A percentile compares a stretch with the other conserved stretches of the same genome.
These are phyloP conservation scores for Ceratocystis eucalypticola DNA, from an alignment of 2,329 filamentous ascomycete species.

Conservation along the genomic window DNA sequence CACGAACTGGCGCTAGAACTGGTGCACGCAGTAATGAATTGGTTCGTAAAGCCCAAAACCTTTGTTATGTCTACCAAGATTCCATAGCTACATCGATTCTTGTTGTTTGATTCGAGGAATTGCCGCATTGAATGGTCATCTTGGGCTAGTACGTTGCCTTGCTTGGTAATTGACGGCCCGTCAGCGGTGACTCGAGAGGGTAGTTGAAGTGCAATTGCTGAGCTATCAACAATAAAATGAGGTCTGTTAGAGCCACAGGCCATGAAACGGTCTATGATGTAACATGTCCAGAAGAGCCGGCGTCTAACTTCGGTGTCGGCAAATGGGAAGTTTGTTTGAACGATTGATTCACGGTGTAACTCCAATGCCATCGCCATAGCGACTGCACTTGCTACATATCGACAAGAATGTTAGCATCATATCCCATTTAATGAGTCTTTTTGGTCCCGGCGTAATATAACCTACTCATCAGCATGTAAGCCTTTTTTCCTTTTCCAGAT, in stretches of 20 bases:
- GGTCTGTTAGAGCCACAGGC: slow-evolving; percentile 70
- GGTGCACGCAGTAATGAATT: slow-evolving; percentile 64
- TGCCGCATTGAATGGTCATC: slow-evolving; percentile 58
- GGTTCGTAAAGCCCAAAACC: slow-evolving; percentile 69
- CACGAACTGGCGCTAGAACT: slow-evolving; percentile 82
- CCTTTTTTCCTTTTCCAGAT: slow-evolving; percentile 66
- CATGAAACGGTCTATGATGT: slow-evolving; percentile 72
- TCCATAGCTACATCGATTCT: slow-evolving; percentile 59
- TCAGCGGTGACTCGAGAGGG: slow-evolving; percentile 55
- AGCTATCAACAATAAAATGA: slow-evolving; percentile 65
- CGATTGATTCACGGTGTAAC: slow-evolving; percentile 62
- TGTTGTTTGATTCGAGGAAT: slow-evolving; percentile 53
- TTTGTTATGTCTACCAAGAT: slow-evolving; percentile 77
- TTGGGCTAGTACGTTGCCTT: slow-evolving; percentile 67
- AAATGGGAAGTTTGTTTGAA: slow-evolving; percentile 26
- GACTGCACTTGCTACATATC: slow-evolving; percentile 51
- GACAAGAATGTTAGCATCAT: slow-evolving; percentile 26
- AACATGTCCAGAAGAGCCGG: slow-evolving; percentile 80
- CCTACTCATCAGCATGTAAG: slow-evolving; percentile 72
- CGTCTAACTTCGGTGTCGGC: slow-evolving; percentile 62
- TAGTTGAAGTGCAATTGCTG: slow-evolving; percentile 53
- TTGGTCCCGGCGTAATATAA: background rate
- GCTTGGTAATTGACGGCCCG: slow-evolving; percentile 46
- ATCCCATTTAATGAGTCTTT: background rate
- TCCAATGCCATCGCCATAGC: slow-evolving; percentile 76